Base-by-base conservation (phyloP, 108 stramenopile species). In the Nitzschia palea region DNA sequence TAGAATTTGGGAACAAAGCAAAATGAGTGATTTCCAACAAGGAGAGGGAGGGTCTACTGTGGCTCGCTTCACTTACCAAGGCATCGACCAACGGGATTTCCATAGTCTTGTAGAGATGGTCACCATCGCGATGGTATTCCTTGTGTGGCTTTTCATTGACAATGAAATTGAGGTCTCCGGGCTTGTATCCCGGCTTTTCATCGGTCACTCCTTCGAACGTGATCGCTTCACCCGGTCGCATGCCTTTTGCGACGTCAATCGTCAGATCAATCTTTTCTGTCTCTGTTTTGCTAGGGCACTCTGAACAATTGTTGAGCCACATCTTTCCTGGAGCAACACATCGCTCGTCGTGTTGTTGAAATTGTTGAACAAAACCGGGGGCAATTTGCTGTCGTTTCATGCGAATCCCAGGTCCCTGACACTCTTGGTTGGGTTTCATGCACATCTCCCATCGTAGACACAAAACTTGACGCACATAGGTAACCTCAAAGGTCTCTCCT, bases 331-430 rank as follows among this genome's bases (percentile, higher is more conserved):
- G 90, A 9, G 95, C 92, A 14, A 97, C 85, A 70, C 98, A 98
- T 36, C 86, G 87, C 8, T 94, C 92, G 68, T 98, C 98, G 2
- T 78, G 67, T 53, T 89, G 80, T 60, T 97, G 97, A 8, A 96
- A 86, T 76, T 97, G 96, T 81, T 99, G 98, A 8, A 99, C 96
- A 83, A 99, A 97, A 25, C 98, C 98, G 10, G 98, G 98, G 0
- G 96, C 98, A 61, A 99, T 84, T 74, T 99, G 98, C 64, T 97
- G 95, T 71, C 91, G 80, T 28, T 81, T 65, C 23, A 97, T 80
- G 27, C 79, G 76, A 14, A 95, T 85, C 18, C 98, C 98, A 1
- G 90, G 87, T 28, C 96, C 98, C 33, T 94, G 89, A 77, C 98
- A 99, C 51, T 91, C 91, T 44, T 79, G 86, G 35, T 80, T 86